These are phyloP conservation scores for Umbilicus rupestris DNA, from an alignment of 164 flowering plant genomes.

Conservation along the genomic window DNA sequence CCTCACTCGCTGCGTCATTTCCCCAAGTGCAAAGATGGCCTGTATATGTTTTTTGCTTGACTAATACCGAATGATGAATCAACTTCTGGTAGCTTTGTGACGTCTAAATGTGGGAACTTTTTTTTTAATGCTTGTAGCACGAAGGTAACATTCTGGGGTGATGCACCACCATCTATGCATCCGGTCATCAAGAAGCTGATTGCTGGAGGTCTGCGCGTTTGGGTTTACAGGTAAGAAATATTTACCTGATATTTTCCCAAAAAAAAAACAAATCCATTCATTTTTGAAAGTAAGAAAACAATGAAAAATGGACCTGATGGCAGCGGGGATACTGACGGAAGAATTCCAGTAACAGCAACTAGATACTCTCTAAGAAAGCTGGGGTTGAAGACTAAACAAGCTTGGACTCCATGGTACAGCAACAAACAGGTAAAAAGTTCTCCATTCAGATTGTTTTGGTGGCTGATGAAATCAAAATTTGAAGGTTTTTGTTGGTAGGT, in stretches of 20 bases:
- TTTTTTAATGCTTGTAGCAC: constrained; percentile 20
- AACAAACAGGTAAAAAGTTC: constrained; percentile 32
- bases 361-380: constrained; percentile 41
- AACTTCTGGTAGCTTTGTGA: no score
- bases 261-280: no score
- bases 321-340: constrained; percentile 73
- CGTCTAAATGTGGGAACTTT: no score
- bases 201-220: constrained; percentile 33
- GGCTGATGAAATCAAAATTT: not conserved
- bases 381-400: constrained; percentile 32
- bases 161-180: constrained; percentile 38
- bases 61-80: no score
- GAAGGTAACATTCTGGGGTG: constrained; percentile 28
- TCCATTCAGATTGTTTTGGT: not conserved
- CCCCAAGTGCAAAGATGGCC: no score
- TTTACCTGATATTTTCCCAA: not conserved
- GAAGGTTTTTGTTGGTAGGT: no score
- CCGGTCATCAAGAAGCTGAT: constrained; percentile 43
- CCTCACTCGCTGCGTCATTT: not conserved
- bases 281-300: no score
- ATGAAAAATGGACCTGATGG: not conserved
- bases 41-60: no score
- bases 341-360: constrained; percentile 69
- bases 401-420: constrained; percentile 63
- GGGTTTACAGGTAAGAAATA: constrained; percentile 49